Conservation (phyloP, 257 asterid species). For the Nicotiana tomentosiformis region DNA sequence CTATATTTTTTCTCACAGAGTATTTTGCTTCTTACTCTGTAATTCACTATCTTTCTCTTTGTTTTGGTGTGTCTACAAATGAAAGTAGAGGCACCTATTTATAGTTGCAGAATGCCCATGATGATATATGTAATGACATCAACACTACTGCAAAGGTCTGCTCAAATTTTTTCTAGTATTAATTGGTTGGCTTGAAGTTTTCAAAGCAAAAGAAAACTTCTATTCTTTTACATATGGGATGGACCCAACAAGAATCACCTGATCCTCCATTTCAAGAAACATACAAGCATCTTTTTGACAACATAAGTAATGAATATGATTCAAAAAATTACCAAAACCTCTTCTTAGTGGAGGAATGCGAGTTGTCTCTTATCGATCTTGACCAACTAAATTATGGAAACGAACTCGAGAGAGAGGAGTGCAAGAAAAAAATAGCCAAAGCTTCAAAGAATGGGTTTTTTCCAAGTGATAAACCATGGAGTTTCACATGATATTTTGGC, state of each 20-base stretch:
- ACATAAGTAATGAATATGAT: neutral
- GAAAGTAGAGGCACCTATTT: too few species aligned
- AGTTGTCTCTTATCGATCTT: slow-evolving; percentile 69
- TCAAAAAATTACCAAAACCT: slow-evolving; percentile 2
- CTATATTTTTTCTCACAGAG: too few species aligned
- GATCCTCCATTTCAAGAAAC: slow-evolving; percentile 70
- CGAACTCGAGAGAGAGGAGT: slow-evolving; percentile 31
- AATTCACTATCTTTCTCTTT: too few species aligned
- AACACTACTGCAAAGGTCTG: too few species aligned
- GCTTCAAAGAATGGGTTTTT: slow-evolving; percentile 90
- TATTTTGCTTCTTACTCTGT: too few species aligned
- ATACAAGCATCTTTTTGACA: slow-evolving; percentile 42
- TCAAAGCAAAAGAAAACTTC: too few species aligned
- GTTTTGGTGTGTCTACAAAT: too few species aligned
- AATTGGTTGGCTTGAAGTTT: too few species aligned
- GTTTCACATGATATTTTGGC: slow-evolving; percentile 41
- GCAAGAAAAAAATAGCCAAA: slow-evolving; percentile 46
- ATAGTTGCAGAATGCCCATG: too few species aligned
- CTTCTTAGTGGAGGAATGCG: slow-evolving; percentile 39
- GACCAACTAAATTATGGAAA: slow-evolving; percentile 35
- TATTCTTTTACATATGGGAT: too few species aligned
- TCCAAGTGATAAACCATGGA: slow-evolving; percentile 80
- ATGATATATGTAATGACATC: too few species aligned
- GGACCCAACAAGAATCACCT: slow-evolving; percentile 26
- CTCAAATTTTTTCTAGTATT: too few species aligned